These are phyloP conservation scores for Sphagnurus paluster DNA, from an alignment of 1,284 basidiomycete genomes.

Conservation along the genomic window DNA sequence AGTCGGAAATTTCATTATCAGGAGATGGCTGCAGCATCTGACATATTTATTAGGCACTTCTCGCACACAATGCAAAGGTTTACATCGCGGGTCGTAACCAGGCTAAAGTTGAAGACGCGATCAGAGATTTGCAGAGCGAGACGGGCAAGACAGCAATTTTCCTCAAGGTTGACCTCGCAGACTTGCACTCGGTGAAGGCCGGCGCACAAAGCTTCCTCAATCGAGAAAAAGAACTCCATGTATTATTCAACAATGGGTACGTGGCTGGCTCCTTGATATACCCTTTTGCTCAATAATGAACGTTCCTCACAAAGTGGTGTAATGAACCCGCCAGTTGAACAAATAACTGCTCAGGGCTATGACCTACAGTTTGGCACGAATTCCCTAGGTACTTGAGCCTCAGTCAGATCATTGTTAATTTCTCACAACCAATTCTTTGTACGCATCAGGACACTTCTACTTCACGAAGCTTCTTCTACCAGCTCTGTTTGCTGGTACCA, in stretches of 20 bases:
- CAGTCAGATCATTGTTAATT: too few species aligned
- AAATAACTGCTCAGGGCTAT: constrained; percentile 50
- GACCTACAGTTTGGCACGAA: constrained; percentile 49
- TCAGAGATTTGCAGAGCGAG: constrained; percentile 44
- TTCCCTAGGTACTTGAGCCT: constrained; percentile 39
- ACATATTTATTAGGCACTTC: constrained; percentile 52
- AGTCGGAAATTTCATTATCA: too few species aligned
- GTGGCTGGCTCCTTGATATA: constrained; percentile 9
- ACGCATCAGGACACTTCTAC: too few species aligned
- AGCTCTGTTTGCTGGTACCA: constrained; percentile 39
- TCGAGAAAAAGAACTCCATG: constrained; percentile 15
- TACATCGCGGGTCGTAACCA: constrained; percentile 59
- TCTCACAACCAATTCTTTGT: too few species aligned
- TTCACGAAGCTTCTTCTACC: constrained; percentile 55
- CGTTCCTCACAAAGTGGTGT: constrained; percentile 45
- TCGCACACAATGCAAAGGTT: constrained; percentile 61
- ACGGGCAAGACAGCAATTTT: constrained; percentile 40
- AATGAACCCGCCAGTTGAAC: constrained; percentile 45
- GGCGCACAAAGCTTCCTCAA: constrained; percentile 31
- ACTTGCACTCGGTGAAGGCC: constrained; percentile 51
- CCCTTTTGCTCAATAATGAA: background rate
- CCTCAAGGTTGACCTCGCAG: constrained; percentile 27
- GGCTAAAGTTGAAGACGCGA: constrained; percentile 47
- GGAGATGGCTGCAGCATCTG: too few species aligned
- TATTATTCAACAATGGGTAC: constrained; percentile 39